These are phyloP conservation scores for Geotrichum ghanense DNA, from an alignment of 805 yeast genomes.

Conservation along the genomic window DNA sequence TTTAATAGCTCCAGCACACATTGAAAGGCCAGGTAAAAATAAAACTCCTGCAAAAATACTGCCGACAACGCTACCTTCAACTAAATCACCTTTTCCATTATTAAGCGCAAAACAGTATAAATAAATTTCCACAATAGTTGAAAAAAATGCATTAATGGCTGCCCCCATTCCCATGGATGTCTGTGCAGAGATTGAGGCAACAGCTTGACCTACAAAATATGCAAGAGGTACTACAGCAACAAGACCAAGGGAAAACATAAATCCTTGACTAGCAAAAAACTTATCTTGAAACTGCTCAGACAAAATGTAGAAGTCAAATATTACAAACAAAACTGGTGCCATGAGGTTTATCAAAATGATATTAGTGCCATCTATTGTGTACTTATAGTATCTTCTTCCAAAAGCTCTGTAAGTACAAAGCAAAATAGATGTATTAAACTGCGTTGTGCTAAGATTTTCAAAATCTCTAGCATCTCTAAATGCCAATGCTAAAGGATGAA, in stretches of 20 bases:
- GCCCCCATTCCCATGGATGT: constrained; percentile 99
- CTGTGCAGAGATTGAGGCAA: constrained; percentile 97
- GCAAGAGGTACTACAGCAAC: constrained; percentile 88
- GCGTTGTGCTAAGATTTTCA: constrained; percentile 15
- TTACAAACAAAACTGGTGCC: constrained; percentile 69
- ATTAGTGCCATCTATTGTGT: constrained; percentile 93
- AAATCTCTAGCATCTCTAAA: constrained; percentile 39
- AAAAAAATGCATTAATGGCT: constrained; percentile 92
- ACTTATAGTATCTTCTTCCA: constrained; percentile 89
- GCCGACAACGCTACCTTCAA: constrained; percentile 94
- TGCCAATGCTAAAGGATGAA: constrained; percentile 83
- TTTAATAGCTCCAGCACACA: constrained; percentile 94
- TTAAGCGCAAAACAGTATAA: constrained; percentile 83
- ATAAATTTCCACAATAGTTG: constrained; percentile 89
- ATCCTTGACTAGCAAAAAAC: constrained; percentile 47
- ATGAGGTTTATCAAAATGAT: constrained; percentile 81
- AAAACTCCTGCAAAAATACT: constrained; percentile 87
- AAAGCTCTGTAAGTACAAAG: constrained; percentile 87
- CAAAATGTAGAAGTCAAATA: constrained; percentile 60
- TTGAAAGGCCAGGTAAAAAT: constrained; percentile 83
- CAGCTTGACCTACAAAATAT: constrained; percentile 96
- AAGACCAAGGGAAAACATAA: constrained; percentile 64
- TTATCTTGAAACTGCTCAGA: constrained; percentile 33
- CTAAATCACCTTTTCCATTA: constrained; percentile 77
- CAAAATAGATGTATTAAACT: constrained; percentile 39